Conservation (phyloP, 495 filamentous ascomycete species). For the Copromyces sp. region DNA sequence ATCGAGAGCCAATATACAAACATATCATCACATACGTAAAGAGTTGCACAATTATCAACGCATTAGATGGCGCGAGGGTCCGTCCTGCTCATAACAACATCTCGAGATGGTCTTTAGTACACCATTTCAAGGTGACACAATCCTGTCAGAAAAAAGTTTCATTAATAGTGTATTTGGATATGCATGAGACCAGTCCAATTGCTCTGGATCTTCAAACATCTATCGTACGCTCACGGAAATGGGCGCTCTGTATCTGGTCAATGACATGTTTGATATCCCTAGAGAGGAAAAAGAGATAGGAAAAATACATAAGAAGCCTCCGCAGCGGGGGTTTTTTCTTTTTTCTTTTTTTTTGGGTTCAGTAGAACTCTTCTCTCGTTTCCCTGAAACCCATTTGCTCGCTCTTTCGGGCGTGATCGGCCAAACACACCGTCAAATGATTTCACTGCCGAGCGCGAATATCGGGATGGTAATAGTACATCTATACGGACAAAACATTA, state of each 20-base stretch:
- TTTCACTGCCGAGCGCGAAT: neutral
- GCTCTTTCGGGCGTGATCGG: neutral
- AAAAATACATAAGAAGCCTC: neutral
- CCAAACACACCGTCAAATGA: neutral
- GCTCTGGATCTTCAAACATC: neutral
- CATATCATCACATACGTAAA: neutral
- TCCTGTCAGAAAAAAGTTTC: neutral
- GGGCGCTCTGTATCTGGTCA: neutral
- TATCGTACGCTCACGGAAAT: neutral
- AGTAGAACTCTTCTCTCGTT: neutral
- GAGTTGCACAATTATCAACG: neutral
- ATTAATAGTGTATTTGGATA: neutral
- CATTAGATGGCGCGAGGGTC: neutral
- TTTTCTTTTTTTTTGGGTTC: no score
- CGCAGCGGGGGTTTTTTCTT: neutral
- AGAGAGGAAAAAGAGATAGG: neutral
- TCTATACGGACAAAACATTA: neutral
- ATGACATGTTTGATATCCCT: neutral
- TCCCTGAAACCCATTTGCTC: neutral
- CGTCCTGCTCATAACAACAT: neutral
- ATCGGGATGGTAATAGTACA: neutral
- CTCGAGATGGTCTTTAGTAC: neutral
- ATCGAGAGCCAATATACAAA: neutral
- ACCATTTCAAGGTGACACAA: neutral
- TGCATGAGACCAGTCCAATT: neutral